Percentiles rank a stretch among this genome's conserved stretches.
These are phyloP conservation scores for Clitopilus passeckerianus DNA, from an alignment of 768 basidiomycete genomes.

Conservation along the genomic window DNA sequence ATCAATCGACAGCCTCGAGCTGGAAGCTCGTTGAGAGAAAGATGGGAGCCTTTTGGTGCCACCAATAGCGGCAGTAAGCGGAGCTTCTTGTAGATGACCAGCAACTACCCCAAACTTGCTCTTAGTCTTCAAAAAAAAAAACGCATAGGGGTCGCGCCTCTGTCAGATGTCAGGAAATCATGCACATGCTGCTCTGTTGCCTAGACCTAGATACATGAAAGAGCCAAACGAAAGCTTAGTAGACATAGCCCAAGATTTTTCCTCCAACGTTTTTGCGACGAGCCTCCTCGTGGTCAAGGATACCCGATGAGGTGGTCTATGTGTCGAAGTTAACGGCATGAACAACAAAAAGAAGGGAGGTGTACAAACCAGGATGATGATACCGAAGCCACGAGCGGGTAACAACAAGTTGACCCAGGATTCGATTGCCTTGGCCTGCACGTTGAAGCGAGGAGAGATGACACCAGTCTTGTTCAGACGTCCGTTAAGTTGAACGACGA, in stretches of 20 bases:
- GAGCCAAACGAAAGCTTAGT: conserved; percentile 38
- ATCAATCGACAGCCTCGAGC: no score
- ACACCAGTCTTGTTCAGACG: conserved; percentile 99
- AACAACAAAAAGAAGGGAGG: neutral
- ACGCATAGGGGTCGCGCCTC: no score
- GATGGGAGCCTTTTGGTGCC: no score
- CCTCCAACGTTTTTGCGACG: conserved; percentile 98
- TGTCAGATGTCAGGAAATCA: neutral
- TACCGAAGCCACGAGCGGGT: conserved; percentile 94
- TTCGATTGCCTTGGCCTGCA: conserved; percentile 90
- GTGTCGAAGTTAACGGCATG: neutral
- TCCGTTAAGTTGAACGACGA: conserved; percentile 97
- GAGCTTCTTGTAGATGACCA: no score
- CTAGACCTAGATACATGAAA: neutral
- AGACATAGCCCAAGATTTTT: conserved; percentile 90
- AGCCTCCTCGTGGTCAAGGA: conserved; percentile 98
- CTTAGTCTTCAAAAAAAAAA: no score
- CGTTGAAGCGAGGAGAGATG: conserved; percentile 98
- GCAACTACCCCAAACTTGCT: no score
- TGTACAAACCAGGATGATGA: conserved; percentile 81
- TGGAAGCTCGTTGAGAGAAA: no score
- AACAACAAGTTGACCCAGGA: conserved; percentile 95
- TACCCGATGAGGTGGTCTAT: conserved; percentile 95
- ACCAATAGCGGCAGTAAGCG: no score
- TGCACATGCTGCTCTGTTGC: neutral